Evolutionary conservation across 805 yeast species (phyloP).

Genomic region (Hanseniaspora meyeri): DNA sequence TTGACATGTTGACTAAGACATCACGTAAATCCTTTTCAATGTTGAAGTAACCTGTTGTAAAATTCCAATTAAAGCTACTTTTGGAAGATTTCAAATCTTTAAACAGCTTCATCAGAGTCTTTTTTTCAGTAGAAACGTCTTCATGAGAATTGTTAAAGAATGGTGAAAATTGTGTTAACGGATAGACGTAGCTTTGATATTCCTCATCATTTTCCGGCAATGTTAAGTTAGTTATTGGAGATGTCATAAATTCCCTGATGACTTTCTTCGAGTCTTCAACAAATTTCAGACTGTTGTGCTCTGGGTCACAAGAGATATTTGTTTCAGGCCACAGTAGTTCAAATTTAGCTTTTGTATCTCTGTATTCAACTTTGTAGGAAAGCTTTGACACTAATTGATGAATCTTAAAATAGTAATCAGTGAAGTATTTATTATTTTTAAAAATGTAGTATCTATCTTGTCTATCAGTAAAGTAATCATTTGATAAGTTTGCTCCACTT

Average conservation of each 20-base stretch:
- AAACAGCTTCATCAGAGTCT: slow-evolving; percentile 49
- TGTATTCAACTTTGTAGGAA: slow-evolving; percentile 52
- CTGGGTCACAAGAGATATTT: slow-evolving; percentile 59
- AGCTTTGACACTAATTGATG: slow-evolving; percentile 56
- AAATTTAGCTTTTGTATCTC: slow-evolving; percentile 37
- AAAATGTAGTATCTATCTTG: slow-evolving; percentile 86
- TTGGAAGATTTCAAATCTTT: slow-evolving; percentile 30
- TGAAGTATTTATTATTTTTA: slow-evolving; percentile 35
- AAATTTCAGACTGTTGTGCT: slow-evolving; percentile 39
- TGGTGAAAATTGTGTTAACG: slow-evolving; percentile 85
- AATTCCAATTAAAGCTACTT: slow-evolving; percentile 55
- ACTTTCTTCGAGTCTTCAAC: slow-evolving; percentile 43
- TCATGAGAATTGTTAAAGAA: slow-evolving; percentile 32
- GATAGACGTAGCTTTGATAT: slow-evolving; percentile 61
- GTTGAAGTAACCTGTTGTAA: slow-evolving; percentile 95
- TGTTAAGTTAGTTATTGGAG: slow-evolving; percentile 14
- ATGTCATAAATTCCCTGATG: slow-evolving; percentile 48
- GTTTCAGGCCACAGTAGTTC: slow-evolving; percentile 60
- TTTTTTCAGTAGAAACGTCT: slow-evolving; percentile 71
- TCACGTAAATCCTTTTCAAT: slow-evolving; percentile 63
- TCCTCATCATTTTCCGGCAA: slow-evolving; percentile 17
- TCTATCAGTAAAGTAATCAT: slow-evolving; percentile 85
- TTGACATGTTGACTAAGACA: slow-evolving; percentile 35
- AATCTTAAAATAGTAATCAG: slow-evolving; percentile 64
- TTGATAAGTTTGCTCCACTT: slow-evolving; percentile 82